Percentiles rank a stretch among this genome's conserved stretches.
Conservation (phyloP, 306 rosid genomes). For the Malus sieversii region DNA sequence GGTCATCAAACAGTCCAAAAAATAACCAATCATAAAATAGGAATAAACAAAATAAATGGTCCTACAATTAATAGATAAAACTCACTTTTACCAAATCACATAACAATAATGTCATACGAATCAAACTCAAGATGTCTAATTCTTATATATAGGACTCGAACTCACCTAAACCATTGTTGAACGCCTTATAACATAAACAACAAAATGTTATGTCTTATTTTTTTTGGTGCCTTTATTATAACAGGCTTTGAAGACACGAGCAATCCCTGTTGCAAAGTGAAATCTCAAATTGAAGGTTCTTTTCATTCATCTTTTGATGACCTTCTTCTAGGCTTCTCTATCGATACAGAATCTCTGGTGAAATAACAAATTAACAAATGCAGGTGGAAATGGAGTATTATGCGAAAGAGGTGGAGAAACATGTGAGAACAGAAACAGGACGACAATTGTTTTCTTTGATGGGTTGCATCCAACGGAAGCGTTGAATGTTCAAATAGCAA, state of each 20-base stretch:
- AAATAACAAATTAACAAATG: neutral
- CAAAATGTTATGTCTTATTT: no score
- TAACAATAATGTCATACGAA: no score
- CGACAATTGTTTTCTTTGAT: conserved; percentile 28
- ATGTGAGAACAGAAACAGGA: conserved; percentile 23
- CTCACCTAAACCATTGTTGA: no score
- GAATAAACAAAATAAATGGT: no score
- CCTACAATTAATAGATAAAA: no score
- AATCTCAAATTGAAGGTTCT: conserved; percentile 8
- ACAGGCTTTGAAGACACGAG: conserved; percentile 19
- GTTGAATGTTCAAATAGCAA: conserved; percentile 32
- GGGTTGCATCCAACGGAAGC: conserved; percentile 52
- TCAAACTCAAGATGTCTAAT: no score
- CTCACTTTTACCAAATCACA: no score
- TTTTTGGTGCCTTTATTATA: neutral
- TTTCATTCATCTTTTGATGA: neutral
- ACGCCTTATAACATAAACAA: no score
- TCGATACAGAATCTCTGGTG: no score
- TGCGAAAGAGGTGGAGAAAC: conserved; percentile 34
- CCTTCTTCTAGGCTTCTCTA: neutral
- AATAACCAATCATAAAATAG: no score
- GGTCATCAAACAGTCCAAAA: no score
- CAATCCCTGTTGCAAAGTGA: conserved; percentile 11
- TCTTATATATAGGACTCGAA: no score
- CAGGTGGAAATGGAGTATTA: conserved; percentile 39